Evolutionary conservation across 495 filamentous ascomycete species (phyloP), one percentile per base, ranked within the genome.

Genomic region (Podospora didyma): DNA sequence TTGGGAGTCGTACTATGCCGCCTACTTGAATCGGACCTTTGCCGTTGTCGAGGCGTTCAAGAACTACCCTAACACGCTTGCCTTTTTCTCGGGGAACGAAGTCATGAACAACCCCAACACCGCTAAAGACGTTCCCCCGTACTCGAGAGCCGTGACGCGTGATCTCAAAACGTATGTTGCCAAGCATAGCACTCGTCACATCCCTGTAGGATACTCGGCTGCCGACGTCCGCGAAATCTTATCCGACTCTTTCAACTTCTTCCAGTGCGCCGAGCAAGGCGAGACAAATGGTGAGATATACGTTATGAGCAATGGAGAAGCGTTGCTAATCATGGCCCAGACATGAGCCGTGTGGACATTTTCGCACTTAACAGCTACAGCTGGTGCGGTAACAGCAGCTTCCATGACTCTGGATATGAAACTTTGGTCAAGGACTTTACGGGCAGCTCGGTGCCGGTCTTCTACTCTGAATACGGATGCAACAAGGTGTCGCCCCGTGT

Each of bases 381-480:
- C 39, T 97, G 93, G 93, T 97, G 93, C 64, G 92, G 90, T 45
- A 75, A 85, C 41, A 86, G 89, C 50, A 82, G 75, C 58, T 94
- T 85, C 79, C 72, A 79, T 35, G 81, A 79, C 46, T 82, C 86
- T 2, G 79, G 84, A 58, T 97, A 91, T 72, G 75, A 95, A 68
- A 70, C 75, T 14, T 77, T 97, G 3, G 84, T 89, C 42, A 67
- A 75, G 9, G 80, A 86, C 63, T 95, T 97, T 76, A 69, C 71
- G 51, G 81, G 81, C 59, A 85, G 82, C 53, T 86, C 86, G 28
- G 79, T 96, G 51, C 93, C 93, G 20, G 82, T 97, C 53, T 96
- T 97, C 83, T 96, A 95, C 80, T 93, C 89, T 62, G 94, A 98
- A 73, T 97, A 89, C 58, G 94, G 94, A 58, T 98, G 94, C 82